Percentiles rank a stretch among this genome's conserved stretches.
phyloP scores from a whole-genome alignment of 805 yeast genomes.

The Wickerhamomyces mucosus region DNA sequence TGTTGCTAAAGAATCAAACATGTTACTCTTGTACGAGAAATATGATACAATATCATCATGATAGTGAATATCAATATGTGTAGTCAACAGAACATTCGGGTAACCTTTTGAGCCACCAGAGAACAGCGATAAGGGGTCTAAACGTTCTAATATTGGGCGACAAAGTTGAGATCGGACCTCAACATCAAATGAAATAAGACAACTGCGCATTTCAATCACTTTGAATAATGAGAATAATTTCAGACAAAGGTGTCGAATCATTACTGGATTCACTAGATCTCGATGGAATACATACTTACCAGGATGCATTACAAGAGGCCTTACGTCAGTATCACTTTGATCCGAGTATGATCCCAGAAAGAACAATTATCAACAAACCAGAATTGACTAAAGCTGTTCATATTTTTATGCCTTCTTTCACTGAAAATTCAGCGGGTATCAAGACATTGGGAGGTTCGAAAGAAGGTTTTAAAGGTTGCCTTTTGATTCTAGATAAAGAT shows the following conservation, averaged over 20 bases:
- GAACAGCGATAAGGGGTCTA: too few species aligned
- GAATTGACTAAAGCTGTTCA: conserved; percentile 31
- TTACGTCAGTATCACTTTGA: conserved; percentile 32
- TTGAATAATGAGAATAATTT: conserved; percentile 27
- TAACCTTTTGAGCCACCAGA: too few species aligned
- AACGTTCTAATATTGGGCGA: too few species aligned
- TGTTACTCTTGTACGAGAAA: too few species aligned
- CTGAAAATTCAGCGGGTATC: conserved; percentile 40
- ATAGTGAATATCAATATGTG: too few species aligned
- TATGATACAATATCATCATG: too few species aligned
- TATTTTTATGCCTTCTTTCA: conserved; percentile 59
- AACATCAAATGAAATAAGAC: too few species aligned
- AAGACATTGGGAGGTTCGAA: conserved; percentile 51
- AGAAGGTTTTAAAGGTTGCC: conserved; percentile 51
- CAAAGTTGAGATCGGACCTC: too few species aligned
- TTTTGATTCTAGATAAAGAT: conserved; percentile 37
- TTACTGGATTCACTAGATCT: conserved; percentile 22
- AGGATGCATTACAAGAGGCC: conserved; percentile 27
- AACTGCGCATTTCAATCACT: too few species aligned
- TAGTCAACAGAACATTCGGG: too few species aligned
- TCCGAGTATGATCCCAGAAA: conserved; percentile 41
- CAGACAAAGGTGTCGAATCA: conserved; percentile 21
- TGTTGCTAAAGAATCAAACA: too few species aligned
- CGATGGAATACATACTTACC: conserved; percentile 24
- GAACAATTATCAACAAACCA: conserved; percentile 36